Evolutionary conservation across 257 asterid genomes (phyloP).

Genomic region (Nicotiana undulata): DNA sequence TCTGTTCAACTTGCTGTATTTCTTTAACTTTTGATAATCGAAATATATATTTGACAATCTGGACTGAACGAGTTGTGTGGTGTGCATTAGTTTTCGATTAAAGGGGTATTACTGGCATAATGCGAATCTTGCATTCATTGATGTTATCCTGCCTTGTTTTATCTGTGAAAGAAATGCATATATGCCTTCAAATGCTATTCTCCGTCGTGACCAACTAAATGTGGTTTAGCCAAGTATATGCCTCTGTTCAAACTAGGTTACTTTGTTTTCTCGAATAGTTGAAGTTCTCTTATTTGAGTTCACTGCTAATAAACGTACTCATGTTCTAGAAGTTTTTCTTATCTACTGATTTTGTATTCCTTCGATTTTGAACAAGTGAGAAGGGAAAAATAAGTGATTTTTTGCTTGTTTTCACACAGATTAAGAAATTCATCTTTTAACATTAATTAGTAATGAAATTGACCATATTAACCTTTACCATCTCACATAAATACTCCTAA

Average conservation of each 20-base stretch:
- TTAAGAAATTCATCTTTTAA: too few relatives aligned
- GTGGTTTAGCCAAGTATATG: background rate
- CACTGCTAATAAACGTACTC: background rate
- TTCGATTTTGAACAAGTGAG: background rate
- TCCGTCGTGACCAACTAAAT: background rate
- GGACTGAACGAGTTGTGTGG: background rate
- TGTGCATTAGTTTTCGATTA: background rate
- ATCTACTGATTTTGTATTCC: background rate
- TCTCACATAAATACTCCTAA: too few relatives aligned
- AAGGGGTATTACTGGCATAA: background rate
- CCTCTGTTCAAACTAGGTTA: background rate
- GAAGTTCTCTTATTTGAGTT: background rate
- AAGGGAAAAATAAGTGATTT: too few relatives aligned
- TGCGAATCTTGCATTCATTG: background rate
- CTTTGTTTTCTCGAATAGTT: background rate
- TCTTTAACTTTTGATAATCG: background rate
- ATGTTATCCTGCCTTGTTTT: background rate
- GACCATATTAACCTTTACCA: too few relatives aligned
- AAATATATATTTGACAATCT: background rate
- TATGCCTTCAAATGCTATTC: background rate
- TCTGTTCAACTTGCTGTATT: background rate
- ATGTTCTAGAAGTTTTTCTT: background rate
- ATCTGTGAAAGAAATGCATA: background rate
- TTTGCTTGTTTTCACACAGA: too few relatives aligned
- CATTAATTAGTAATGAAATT: too few relatives aligned